Conservation (phyloP, 768 basidiomycete species). For the Postia placenta region DNA sequence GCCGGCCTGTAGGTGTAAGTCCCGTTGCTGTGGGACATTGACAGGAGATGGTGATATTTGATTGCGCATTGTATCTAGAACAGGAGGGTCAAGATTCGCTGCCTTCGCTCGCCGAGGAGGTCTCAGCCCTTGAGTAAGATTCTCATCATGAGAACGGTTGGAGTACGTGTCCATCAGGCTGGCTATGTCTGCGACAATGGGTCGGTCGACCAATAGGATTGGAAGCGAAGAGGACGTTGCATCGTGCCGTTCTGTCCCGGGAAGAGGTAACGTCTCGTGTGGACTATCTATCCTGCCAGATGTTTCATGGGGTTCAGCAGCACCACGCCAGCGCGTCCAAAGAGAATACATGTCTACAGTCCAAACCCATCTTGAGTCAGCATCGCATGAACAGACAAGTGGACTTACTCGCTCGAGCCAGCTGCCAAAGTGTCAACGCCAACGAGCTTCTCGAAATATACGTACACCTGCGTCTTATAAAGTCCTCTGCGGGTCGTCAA, state of each 20-base stretch:
- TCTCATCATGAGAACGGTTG: neutral
- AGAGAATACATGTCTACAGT: neutral
- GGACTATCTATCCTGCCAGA: neutral
- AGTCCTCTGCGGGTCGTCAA: too few species aligned
- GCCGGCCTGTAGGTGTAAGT: too few species aligned
- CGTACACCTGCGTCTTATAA: too few species aligned
- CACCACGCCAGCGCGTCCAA: neutral
- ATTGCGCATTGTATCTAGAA: neutral
- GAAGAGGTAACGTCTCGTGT: neutral
- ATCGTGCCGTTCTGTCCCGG: neutral
- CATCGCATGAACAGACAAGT: too few species aligned
- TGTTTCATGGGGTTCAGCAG: neutral
- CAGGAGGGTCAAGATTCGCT: neutral
- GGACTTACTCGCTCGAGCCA: too few species aligned
- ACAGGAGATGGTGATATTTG: too few species aligned
- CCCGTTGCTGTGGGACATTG: too few species aligned
- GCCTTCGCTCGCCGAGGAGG: slow-evolving; percentile 9
- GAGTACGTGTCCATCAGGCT: slow-evolving; percentile 15
- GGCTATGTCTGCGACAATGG: slow-evolving; percentile 19
- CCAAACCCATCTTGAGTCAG: too few species aligned
- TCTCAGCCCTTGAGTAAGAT: slow-evolving; percentile 8
- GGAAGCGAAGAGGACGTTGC: neutral
- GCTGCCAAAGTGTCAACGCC: too few species aligned
- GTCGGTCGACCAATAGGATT: slow-evolving; percentile 13
- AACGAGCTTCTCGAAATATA: too few species aligned